Evolutionary conservation across 192 early-diverging fungal species (phyloP).

Genomic region (Podila verticillata): DNA sequence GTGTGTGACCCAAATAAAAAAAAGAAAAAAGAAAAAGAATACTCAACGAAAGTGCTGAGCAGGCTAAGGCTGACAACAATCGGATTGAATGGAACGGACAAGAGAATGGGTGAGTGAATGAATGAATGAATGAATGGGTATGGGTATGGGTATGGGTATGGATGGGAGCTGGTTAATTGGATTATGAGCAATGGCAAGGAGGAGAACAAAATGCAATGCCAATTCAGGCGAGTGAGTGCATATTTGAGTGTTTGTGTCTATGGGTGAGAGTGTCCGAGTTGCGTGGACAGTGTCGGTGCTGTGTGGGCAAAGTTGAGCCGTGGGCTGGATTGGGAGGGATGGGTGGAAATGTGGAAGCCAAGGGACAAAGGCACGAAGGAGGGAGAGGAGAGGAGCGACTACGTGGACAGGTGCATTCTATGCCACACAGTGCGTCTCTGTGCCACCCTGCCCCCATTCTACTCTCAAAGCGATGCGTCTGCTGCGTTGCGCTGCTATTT

Average conservation of each 20-base stretch:
- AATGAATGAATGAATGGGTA: slow-evolving; percentile 7
- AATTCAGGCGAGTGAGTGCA: no score
- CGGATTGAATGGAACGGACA: neutral
- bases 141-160: neutral
- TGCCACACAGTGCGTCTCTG: no score
- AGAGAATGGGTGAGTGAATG: slow-evolving; percentile 3
- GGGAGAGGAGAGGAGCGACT: neutral
- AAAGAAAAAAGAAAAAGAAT: no score
- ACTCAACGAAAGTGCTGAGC: no score
- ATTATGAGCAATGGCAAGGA: neutral
- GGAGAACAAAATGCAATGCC: neutral
- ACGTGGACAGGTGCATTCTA: no score
- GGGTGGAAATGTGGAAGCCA: neutral
- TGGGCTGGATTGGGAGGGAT: neutral
- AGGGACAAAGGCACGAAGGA: neutral
- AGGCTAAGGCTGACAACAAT: no score
- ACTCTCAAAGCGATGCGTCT: no score
- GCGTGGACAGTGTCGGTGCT: no score
- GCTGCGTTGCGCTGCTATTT: no score
- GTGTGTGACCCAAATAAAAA: neutral
- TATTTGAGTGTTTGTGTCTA: no score
- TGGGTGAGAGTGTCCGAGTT: neutral
- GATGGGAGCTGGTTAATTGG: neutral
- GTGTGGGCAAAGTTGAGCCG: neutral
- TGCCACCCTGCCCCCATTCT: no score